Conservation (phyloP, 306 rosid genomes). For the Hippophae tibetana region DNA sequence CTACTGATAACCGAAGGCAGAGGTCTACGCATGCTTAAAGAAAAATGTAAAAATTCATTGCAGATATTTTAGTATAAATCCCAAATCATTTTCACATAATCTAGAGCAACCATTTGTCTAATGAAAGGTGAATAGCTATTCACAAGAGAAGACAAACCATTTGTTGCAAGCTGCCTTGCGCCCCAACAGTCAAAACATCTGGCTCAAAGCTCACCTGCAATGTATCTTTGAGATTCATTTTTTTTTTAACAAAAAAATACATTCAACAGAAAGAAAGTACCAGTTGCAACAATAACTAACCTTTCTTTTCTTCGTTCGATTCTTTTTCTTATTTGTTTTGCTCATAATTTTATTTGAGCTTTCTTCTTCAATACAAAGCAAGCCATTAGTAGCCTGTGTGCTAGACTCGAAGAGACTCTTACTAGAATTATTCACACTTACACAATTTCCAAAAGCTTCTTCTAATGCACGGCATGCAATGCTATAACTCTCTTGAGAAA, state of each 20-base stretch:
- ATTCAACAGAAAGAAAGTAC: not conserved
- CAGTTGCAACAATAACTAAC: conserved; percentile 31
- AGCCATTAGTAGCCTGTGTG: conserved; percentile 59
- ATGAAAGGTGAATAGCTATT: conserved; percentile 9
- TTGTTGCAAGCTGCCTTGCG: conserved; percentile 86
- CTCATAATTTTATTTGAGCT: conserved; percentile 65
- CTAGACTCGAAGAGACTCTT: conserved; percentile 66
- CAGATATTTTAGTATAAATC: too few relatives aligned
- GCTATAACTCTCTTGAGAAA: conserved; percentile 77
- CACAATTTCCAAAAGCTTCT: conserved; percentile 62
- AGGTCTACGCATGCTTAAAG: too few relatives aligned
- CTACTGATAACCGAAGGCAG: too few relatives aligned
- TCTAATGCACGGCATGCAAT: conserved; percentile 63
- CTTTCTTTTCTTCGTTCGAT: conserved; percentile 90
- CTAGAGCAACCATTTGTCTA: not conserved
- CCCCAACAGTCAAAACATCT: conserved; percentile 64
- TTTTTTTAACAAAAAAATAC: conserved; percentile 7
- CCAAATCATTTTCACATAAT: not conserved
- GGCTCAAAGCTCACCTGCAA: conserved; percentile 69
- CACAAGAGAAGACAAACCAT: conserved; percentile 57
- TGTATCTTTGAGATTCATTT: conserved; percentile 16
- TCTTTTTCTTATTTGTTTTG: conserved; percentile 69
- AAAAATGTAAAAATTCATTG: too few relatives aligned
- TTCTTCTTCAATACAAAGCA: conserved; percentile 67
- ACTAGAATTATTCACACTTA: conserved; percentile 45